A percentile compares a stretch with the other conserved stretches of the same genome.
phyloP scores from a whole-genome alignment of 441 rosid genomes.

The Arabidopsis hybrid region DNA sequence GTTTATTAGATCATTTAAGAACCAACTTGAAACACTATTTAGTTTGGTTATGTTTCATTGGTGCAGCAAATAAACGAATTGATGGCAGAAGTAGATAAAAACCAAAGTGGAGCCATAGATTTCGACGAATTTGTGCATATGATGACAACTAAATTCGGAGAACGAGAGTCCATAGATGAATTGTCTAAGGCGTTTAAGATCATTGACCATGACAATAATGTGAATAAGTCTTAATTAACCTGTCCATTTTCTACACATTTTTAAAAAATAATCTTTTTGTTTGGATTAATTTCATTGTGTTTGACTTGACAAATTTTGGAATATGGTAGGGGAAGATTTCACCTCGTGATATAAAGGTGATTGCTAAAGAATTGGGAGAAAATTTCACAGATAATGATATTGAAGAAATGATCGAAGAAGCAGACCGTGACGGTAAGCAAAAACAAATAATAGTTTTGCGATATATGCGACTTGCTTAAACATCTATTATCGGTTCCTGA shows the following conservation, averaged over 20 bases:
- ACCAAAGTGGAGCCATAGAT: constrained; percentile 93
- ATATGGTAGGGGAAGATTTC: constrained; percentile 82
- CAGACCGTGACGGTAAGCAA: constrained; percentile 81
- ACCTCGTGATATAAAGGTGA: constrained; percentile 61
- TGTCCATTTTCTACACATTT: background rate
- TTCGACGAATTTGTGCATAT: constrained; percentile 86
- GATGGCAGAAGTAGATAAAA: constrained; percentile 96
- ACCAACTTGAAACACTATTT: background rate
- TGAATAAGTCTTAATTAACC: constrained; percentile 30
- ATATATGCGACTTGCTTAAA: background rate
- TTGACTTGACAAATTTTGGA: constrained; percentile 7
- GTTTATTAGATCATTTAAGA: constrained; percentile 1
- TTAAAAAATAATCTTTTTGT: background rate
- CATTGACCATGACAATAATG: constrained; percentile 89
- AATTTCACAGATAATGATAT: constrained; percentile 79
- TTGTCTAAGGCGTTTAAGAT: constrained; percentile 77
- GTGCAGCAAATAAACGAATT: constrained; percentile 84
- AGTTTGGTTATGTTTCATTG: background rate
- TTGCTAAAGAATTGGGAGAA: constrained; percentile 87
- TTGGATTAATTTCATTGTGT: constrained; percentile 11
- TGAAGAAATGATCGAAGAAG: constrained; percentile 86
- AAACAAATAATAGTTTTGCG: background rate
- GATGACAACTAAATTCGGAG: constrained; percentile 96
- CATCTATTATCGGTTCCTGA: background rate
- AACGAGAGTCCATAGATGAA: constrained; percentile 84